Base-by-base conservation (phyloP, 1,139 yeast species). In the Dujonia santamariae region DNA sequence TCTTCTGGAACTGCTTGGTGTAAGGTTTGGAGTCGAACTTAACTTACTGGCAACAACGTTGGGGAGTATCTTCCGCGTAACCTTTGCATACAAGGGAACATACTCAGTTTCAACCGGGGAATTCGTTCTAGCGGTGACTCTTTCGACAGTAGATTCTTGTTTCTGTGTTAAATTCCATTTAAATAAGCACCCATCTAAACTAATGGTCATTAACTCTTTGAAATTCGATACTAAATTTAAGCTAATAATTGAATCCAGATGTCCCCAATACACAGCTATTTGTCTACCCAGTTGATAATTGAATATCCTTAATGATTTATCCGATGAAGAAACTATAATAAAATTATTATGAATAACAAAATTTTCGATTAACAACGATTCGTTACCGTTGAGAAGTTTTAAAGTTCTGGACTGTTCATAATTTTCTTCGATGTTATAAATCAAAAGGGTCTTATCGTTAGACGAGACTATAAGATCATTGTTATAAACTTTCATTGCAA, bases 231-330 rank as follows among this genome's bases (percentile, higher is more conserved):
- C 36, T 23, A 55, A 44, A 2, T 59, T 45, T 11, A 81, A 44
- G 0, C 74, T 72, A 4, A 73, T 48, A 6, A 79, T 64, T 1
- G 71, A 56, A 31, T 79, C 86, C 43, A 81, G 75, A 44, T 80
- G 87, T 0, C 85, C 90, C 83, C 84, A 81, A 26, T 64, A 72
- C 0, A 70, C 62, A 9, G 74, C 65, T 9, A 75, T 31, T 7
- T 66, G 64, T 30, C 56, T 66, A 0, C 82, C 84, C 4, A 62
- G 60, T 0, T 47, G 38, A 39, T 67, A 72, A 28, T 64, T 63
- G 46, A 72, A 78, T 1, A 67, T 49, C 19, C 85, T 56, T 4
- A 82, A 54, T 16, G 85, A 74, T 49, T 76, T 78, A 50, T 81
- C 87, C 0, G 74, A 53, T 5, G 75, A 74, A 1, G 80, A 60